Conservation (phyloP, 371 early-diverging fungal genomes). For the Rhizopus delemar region DNA sequence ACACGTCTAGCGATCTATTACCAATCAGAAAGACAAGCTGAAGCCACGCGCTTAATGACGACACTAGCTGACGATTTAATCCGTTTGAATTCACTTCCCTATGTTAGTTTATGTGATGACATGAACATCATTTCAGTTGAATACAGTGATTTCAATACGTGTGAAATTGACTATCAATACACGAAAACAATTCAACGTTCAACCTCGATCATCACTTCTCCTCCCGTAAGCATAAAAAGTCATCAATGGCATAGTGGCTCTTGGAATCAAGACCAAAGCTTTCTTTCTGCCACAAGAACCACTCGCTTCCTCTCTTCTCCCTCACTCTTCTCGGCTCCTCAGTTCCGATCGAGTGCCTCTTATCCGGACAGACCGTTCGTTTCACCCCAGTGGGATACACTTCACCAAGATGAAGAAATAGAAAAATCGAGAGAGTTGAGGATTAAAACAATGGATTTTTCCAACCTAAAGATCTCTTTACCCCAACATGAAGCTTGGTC, state of each 20-base stretch:
- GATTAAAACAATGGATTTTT: constrained; percentile 8
- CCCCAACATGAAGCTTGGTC: constrained; percentile 18
- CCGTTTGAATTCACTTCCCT: constrained; percentile 2
- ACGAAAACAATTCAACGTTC: background rate
- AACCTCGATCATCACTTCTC: background rate
- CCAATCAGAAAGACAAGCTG: constrained; percentile 13
- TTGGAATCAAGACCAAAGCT: constrained; percentile 28
- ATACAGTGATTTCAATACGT: background rate
- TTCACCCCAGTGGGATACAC: background rate
- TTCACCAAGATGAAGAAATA: constrained; percentile 1
- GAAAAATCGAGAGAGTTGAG: constrained; percentile 5
- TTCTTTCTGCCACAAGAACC: constrained; percentile 19
- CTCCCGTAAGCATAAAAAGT: constrained; percentile 15
- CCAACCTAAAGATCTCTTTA: constrained; percentile 5
- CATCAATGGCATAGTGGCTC: constrained; percentile 27
- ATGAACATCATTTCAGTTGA: background rate
- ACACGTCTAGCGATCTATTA: constrained; percentile 31
- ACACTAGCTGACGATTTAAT: constrained; percentile 4
- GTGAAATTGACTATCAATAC: constrained; percentile 14
- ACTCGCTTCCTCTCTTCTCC: constrained; percentile 32
- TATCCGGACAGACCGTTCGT: constrained; percentile 13
- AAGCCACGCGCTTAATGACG: background rate
- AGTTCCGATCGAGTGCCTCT: constrained; percentile 13
- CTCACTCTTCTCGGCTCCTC: constrained; percentile 17
- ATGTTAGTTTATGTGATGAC: constrained; percentile 11